A percentile compares a stretch with the other conserved stretches of the same genome.
Conservation (phyloP, 768 basidiomycete genomes). For the Fomitopsis pulvina region DNA sequence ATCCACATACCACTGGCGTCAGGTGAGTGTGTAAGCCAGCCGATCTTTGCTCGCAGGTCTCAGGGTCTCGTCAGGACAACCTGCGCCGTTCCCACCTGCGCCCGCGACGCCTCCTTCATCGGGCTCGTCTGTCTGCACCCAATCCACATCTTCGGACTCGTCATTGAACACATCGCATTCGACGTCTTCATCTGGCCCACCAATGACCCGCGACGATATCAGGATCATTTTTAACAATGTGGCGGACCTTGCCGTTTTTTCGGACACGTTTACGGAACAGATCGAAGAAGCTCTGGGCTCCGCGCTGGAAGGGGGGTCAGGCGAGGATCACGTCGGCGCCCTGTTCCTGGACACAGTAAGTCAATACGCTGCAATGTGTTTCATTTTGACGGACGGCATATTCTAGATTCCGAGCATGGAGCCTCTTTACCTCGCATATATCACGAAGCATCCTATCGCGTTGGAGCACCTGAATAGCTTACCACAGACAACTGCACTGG, state of each 20-base stretch:
- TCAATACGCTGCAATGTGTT: slow-evolving; percentile 8
- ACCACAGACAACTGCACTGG: slow-evolving; percentile 48
- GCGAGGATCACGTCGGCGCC: slow-evolving; percentile 64
- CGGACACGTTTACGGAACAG: slow-evolving; percentile 57
- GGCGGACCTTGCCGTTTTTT: slow-evolving; percentile 63
- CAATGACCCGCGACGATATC: slow-evolving; percentile 67
- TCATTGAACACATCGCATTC: slow-evolving; percentile 19
- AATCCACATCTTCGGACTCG: slow-evolving; percentile 46
- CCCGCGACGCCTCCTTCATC: slow-evolving; percentile 35
- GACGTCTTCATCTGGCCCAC: slow-evolving; percentile 30
- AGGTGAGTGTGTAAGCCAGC: slow-evolving; percentile 39
- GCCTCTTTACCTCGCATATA: slow-evolving; percentile 70
- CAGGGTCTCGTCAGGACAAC: slow-evolving; percentile 29
- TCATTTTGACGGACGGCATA: neutral
- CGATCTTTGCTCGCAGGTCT: slow-evolving; percentile 1
- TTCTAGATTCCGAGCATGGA: slow-evolving; percentile 63
- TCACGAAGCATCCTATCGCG: slow-evolving; percentile 72
- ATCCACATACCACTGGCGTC: slow-evolving; percentile 75
- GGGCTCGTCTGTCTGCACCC: slow-evolving; percentile 42
- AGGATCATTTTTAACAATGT: slow-evolving; percentile 75
- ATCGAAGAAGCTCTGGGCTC: slow-evolving; percentile 63
- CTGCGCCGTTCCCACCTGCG: slow-evolving; percentile 30
- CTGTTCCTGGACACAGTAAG: slow-evolving; percentile 66
- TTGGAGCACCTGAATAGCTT: slow-evolving; percentile 57
- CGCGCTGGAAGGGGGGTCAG: slow-evolving; percentile 53